Evolutionary conservation across 140 eudicot genomes (phyloP).

Genomic region (Ambrosia hybrid): DNA sequence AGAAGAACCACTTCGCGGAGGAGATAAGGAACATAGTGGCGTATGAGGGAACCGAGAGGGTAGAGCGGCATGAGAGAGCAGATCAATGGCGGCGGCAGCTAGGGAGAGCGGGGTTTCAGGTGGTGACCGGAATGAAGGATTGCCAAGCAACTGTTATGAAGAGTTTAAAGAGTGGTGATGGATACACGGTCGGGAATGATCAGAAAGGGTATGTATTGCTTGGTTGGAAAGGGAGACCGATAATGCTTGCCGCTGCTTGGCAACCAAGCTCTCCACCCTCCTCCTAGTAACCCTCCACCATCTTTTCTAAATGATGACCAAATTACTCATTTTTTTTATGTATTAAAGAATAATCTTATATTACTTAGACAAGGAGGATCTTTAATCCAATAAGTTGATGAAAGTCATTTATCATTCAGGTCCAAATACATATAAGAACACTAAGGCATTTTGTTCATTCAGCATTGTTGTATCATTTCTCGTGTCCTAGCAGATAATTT

Average conservation of each 20-base stretch:
- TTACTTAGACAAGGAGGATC: conserved; percentile 23
- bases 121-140: conserved; percentile 41
- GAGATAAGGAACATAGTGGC: conserved; percentile 74
- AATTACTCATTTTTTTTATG: conserved; percentile 15
- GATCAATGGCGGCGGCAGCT: conserved; percentile 84
- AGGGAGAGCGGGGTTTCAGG: conserved; percentile 68
- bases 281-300: background rate
- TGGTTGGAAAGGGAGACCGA: conserved; percentile 87
- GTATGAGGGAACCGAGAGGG: conserved; percentile 62
- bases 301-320: background rate
- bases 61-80: conserved; percentile 69
- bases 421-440: no score
- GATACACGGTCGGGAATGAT: conserved; percentile 62
- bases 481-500: background rate
- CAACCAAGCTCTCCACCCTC: conserved; percentile 25
- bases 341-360: conserved; percentile 11
- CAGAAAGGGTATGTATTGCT: conserved; percentile 58
- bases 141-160: conserved; percentile 36
- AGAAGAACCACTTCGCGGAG: conserved; percentile 55
- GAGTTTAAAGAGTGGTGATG: conserved; percentile 46
- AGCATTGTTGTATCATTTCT: background rate
- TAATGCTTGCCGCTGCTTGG: conserved; percentile 85
- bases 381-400: conserved; percentile 5
- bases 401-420: conserved; percentile 5
- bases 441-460: background rate